Evolutionary conservation across 768 basidiomycete genomes (phyloP).

Genomic region (Daedaleopsis nitida): DNA sequence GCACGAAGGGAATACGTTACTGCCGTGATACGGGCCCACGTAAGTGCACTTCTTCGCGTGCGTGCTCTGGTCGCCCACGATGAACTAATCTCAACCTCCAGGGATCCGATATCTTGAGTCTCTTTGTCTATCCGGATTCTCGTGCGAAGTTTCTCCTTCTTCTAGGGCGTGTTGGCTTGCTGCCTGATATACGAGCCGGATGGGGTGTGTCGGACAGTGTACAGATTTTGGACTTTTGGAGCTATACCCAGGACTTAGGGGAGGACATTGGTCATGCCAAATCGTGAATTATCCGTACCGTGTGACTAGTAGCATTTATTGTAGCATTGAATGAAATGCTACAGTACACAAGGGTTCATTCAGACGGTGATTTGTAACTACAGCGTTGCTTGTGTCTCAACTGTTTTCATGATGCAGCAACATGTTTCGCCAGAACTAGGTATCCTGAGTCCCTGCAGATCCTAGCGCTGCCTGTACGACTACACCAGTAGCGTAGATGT

Average conservation of each 20-base stretch:
- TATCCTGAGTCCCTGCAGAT: no score
- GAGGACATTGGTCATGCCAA: not conserved
- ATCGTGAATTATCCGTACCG: not conserved
- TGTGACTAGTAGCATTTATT: no score
- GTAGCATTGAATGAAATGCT: no score
- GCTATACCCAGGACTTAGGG: constrained; percentile 42
- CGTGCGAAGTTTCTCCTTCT: constrained; percentile 65
- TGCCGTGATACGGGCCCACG: constrained; percentile 58
- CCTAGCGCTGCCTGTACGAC: no score
- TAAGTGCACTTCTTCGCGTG: constrained; percentile 37
- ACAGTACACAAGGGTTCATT: no score
- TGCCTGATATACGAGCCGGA: constrained; percentile 30
- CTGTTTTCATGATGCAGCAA: no score
- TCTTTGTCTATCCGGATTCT: constrained; percentile 77
- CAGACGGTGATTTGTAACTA: no score
- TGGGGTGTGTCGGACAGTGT: constrained; percentile 22
- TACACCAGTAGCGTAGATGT: no score
- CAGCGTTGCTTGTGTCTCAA: no score
- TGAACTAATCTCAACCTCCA: constrained; percentile 29
- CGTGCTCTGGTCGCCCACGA: not conserved
- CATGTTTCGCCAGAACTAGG: no score
- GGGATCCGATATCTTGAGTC: constrained; percentile 56
- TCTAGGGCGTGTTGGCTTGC: constrained; percentile 48
- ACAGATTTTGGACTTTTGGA: constrained; percentile 63
- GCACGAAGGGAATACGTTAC: constrained; percentile 44